Evolutionary conservation across 331 rosid species (phyloP).

Genomic region (Quercus lobata): DNA sequence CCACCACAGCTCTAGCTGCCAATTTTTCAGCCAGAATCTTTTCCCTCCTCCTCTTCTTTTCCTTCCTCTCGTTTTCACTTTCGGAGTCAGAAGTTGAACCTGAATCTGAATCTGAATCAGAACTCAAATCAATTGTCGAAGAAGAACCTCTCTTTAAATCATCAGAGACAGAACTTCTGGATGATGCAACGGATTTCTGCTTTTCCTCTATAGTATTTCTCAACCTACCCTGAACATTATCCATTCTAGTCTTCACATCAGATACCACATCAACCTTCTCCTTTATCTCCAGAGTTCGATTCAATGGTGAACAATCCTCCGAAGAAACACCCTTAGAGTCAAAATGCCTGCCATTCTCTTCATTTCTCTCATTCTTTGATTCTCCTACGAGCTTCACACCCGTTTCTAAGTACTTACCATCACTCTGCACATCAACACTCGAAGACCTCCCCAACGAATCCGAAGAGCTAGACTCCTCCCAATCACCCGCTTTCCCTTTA

Average conservation of each 20-base stretch:
- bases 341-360: slow-evolving; percentile 23
- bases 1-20: slow-evolving; percentile 78
- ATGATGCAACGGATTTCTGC: slow-evolving; percentile 30
- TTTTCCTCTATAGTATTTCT: slow-evolving; percentile 42
- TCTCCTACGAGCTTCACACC: slow-evolving; percentile 29
- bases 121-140: slow-evolving; percentile 55
- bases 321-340: slow-evolving; percentile 27
- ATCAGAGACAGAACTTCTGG: slow-evolving; percentile 55
- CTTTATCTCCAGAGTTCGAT: slow-evolving; percentile 13
- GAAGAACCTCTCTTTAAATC: slow-evolving; percentile 49
- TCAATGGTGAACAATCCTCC: slow-evolving; percentile 24
- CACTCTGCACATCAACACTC: slow-evolving; percentile 38
- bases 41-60: slow-evolving; percentile 67
- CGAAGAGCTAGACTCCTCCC: slow-evolving; percentile 46
- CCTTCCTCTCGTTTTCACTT: slow-evolving; percentile 79
- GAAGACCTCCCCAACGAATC: slow-evolving; percentile 40
- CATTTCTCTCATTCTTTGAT: slow-evolving; percentile 30
- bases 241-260: slow-evolving; percentile 26
- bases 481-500: slow-evolving; percentile 55
- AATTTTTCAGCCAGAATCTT: slow-evolving; percentile 80
- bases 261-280: slow-evolving; percentile 29
- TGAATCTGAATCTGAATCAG: slow-evolving; percentile 58
- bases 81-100: slow-evolving; percentile 88
- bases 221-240: slow-evolving; percentile 30
- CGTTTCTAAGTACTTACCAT: slow-evolving; percentile 26